These are phyloP conservation scores for Gryganskiella cystojenkinii DNA, from an alignment of 192 early-diverging fungal species.

Conservation along the genomic window DNA sequence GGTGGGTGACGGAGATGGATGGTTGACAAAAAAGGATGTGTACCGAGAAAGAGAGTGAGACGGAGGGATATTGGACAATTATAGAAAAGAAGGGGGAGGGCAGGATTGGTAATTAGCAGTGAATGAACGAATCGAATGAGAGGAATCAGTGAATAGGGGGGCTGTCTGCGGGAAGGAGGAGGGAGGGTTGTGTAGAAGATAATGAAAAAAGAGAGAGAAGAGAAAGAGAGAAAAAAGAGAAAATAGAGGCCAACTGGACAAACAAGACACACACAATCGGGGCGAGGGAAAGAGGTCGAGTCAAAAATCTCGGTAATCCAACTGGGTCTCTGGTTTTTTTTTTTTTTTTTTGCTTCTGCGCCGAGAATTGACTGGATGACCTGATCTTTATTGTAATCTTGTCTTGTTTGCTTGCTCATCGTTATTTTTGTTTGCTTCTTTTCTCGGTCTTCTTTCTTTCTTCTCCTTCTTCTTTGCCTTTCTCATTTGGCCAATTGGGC, in stretches of 20 bases:
- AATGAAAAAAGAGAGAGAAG: neutral
- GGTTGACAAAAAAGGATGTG: neutral
- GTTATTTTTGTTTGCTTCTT: neutral
- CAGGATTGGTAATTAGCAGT: neutral
- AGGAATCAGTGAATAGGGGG: neutral
- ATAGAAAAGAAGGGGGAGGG: neutral
- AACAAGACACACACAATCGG: neutral
- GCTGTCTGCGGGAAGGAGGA: neutral
- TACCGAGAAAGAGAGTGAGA: neutral
- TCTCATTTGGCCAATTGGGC: too few species aligned
- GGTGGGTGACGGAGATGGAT: neutral
- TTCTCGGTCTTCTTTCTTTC: neutral
- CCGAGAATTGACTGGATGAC: neutral
- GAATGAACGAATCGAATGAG: neutral
- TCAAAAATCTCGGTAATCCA: constrained; percentile 9
- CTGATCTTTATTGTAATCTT: neutral
- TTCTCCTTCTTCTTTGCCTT: too few species aligned
- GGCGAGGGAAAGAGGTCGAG: neutral
- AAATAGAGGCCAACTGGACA: neutral
- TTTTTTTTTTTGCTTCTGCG: neutral
- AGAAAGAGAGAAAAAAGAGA: neutral
- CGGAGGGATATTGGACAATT: neutral
- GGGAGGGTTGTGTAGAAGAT: neutral
- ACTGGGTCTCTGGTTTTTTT: constrained; percentile 1
- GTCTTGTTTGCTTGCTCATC: neutral